Evolutionary conservation across 1,139 yeast species (phyloP).

Genomic region (Scheffersomyces cryptocercus): DNA sequence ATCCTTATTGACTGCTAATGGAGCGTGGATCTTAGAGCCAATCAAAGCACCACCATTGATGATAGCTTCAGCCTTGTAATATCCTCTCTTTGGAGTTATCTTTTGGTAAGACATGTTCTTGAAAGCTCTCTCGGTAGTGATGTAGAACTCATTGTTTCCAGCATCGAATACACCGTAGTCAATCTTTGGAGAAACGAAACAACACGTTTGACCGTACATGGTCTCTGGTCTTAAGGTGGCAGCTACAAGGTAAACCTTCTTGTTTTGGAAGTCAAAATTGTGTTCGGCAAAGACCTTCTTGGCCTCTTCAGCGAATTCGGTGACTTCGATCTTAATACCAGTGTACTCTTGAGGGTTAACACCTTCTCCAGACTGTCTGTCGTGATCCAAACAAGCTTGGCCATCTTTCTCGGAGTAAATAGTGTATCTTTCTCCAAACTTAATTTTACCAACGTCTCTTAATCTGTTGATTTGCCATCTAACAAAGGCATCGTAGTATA

Average conservation of each 20-base stretch:
- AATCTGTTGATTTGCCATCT: constrained; percentile 96
- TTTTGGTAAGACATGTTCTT: constrained; percentile 97
- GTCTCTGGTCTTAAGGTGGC: constrained; percentile 99
- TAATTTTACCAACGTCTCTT: constrained; percentile 84
- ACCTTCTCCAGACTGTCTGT: constrained; percentile 96
- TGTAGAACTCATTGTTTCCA: constrained; percentile 72
- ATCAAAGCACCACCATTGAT: constrained; percentile 74
- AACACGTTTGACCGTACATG: constrained; percentile 98
- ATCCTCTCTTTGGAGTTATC: constrained; percentile 86
- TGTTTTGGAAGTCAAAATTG: constrained; percentile 46
- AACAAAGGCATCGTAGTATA: constrained; percentile 91
- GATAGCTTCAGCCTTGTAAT: constrained; percentile 57
- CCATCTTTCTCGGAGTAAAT: constrained; percentile 97
- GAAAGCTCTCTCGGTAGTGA: constrained; percentile 96
- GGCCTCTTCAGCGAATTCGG: constrained; percentile 63
- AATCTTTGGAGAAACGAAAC: constrained; percentile 95
- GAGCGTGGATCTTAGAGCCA: constrained; percentile 88
- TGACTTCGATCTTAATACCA: constrained; percentile 80
- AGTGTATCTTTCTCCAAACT: constrained; percentile 97
- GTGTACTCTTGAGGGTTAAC: constrained; percentile 95
- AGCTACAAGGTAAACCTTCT: constrained; percentile 82
- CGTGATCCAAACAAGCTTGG: constrained; percentile 99
- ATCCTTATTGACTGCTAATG: constrained; percentile 69
- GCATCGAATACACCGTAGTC: constrained; percentile 90
- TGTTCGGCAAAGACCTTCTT: constrained; percentile 48